phyloP scores from a whole-genome alignment of 257 asterid genomes.

The Fraxinus excelsior region DNA sequence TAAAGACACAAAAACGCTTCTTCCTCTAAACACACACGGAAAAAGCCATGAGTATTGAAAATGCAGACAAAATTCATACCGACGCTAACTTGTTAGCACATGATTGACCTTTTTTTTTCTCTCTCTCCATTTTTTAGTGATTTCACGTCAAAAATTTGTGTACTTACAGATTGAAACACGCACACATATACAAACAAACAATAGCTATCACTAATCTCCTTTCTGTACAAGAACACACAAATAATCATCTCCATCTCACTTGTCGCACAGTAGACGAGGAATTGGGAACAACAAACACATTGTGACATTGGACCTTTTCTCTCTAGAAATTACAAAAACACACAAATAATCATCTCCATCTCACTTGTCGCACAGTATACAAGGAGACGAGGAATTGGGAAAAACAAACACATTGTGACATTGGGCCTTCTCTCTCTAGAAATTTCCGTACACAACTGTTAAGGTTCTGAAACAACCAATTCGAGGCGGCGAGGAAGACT shows the following conservation, averaged over 20 bases:
- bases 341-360: neutral
- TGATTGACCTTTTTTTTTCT: too few relatives aligned
- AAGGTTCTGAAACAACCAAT: neutral
- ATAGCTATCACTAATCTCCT: neutral
- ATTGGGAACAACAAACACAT: neutral
- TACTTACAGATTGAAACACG: neutral
- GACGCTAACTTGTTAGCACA: too few relatives aligned
- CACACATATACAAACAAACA: neutral
- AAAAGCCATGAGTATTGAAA: too few relatives aligned
- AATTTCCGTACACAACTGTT: neutral
- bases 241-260: neutral
- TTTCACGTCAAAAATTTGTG: too few relatives aligned
- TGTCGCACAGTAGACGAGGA: neutral
- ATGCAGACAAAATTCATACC: too few relatives aligned
- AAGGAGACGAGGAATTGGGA: neutral
- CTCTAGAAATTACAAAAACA: neutral
- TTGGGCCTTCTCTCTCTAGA: neutral
- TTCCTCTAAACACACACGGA: too few relatives aligned
- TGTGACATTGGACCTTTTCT: neutral
- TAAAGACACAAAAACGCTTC: too few relatives aligned
- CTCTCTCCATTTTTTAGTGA: too few relatives aligned
- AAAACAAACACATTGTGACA: too few relatives aligned
- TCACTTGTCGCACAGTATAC: neutral
- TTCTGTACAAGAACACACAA: neutral
- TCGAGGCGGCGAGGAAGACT: constrained; percentile 1